Conservation (phyloP, 495 filamentous ascomycete genomes). For the Podospora pseudopauciseta region DNA sequence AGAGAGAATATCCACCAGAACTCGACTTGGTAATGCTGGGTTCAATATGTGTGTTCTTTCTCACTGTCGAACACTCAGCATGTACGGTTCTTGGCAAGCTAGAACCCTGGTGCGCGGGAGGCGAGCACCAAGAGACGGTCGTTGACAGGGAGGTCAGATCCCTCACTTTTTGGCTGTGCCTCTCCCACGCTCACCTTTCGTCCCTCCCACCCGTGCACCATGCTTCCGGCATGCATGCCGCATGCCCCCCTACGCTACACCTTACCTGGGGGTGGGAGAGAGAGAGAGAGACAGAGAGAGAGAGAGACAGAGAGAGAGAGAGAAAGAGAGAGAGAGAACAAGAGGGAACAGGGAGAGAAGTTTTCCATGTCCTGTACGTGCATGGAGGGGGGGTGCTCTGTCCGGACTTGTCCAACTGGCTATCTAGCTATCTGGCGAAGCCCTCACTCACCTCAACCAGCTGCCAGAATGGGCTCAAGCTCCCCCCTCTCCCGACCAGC, state of each 20-base stretch:
- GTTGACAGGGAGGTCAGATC: not conserved
- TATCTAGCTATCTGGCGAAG: not conserved
- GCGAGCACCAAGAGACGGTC: not conserved
- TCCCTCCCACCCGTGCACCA: constrained; percentile 19
- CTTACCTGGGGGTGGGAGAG: constrained; percentile 9
- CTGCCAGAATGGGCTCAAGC: not conserved
- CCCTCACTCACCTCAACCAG: not conserved
- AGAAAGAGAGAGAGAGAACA: not conserved
- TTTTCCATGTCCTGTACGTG: not conserved
- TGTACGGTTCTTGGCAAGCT: not conserved
- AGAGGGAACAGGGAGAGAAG: not conserved
- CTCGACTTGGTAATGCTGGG: not conserved
- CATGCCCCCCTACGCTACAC: constrained; percentile 5
- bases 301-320: not conserved
- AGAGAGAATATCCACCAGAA: not conserved
- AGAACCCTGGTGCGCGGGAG: not conserved
- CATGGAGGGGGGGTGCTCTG: not conserved
- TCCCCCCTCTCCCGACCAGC: not conserved
- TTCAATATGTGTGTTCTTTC: not conserved
- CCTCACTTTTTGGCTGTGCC: constrained; percentile 8
- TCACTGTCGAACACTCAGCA: not conserved
- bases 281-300: too few species aligned
- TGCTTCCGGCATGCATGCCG: constrained; percentile 29
- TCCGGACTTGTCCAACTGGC: not conserved
- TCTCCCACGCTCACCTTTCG: constrained; percentile 1